These are phyloP conservation scores for Pseudopyrenochaeta lycopersici DNA, from an alignment of 2,329 filamentous ascomycete genomes.

Conservation along the genomic window DNA sequence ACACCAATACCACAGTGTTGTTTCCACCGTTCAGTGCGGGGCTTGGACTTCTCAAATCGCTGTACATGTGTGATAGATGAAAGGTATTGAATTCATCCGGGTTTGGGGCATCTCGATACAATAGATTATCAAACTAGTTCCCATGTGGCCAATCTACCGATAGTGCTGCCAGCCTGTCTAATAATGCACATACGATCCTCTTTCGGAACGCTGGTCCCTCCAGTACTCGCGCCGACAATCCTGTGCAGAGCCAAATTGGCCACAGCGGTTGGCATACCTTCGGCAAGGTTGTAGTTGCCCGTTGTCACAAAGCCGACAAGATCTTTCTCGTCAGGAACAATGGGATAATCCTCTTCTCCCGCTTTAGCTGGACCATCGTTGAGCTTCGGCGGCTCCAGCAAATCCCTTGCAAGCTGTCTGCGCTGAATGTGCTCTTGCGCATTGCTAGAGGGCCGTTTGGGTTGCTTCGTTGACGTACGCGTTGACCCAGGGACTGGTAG, in stretches of 20 bases:
- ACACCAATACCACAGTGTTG: constrained; percentile 8
- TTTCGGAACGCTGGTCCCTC: constrained; percentile 25
- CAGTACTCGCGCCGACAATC: constrained; percentile 57
- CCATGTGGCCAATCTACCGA: constrained; percentile 84
- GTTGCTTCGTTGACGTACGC: constrained; percentile 21
- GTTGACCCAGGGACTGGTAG: constrained; percentile 48
- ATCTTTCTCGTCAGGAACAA: constrained; percentile 77
- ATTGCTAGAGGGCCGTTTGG: constrained; percentile 19
- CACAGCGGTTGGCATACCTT: constrained; percentile 78
- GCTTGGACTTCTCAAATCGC: neutral
- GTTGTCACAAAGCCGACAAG: constrained; percentile 91
- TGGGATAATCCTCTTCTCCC: constrained; percentile 61
- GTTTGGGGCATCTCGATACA: neutral
- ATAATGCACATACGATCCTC: constrained; percentile 74
- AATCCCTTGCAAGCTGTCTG: constrained; percentile 34
- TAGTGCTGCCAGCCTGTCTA: constrained; percentile 77
- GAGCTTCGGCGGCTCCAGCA: constrained; percentile 25
- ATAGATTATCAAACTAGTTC: constrained; percentile 63
- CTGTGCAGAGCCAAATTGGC: constrained; percentile 72
- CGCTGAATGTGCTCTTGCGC: constrained; percentile 24
- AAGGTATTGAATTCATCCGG: neutral
- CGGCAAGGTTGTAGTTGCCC: constrained; percentile 81
- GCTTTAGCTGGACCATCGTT: constrained; percentile 27
- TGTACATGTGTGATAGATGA: neutral
- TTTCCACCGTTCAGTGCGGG: constrained; percentile 1